Evolutionary conservation across 2,329 filamentous ascomycete genomes (phyloP), one percentile per base, ranked within the genome.

Genomic region (Alternaria brassicicola): DNA sequence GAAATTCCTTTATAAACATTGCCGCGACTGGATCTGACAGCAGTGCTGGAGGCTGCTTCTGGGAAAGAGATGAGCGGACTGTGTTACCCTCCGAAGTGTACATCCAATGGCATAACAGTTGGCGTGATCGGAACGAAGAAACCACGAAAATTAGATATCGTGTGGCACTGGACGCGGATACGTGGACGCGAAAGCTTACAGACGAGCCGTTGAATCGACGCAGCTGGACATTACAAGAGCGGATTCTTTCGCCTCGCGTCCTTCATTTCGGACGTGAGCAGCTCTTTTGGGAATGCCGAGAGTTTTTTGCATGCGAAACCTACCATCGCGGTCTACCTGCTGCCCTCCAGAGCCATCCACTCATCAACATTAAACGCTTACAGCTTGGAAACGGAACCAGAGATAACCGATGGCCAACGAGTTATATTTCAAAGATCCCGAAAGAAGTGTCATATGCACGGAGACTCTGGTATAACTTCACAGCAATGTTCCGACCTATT

Each of bases 241-340:
- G 66, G 0, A 46, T 69, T 28, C 61, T 70, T 2, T 55, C 66
- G 2, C 64, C 55, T 6, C 63, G 67, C 5, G 23, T 65, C 8
- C 43, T 70, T 5, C 65, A 71, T 23, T 70, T 66, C 26, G 51
- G 58, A 0, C 13, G 17, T 4, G 10, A 57, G 2, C 66, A 72
- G 49, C 35, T 70, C 3, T 65, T 67, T 41, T 70, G 63, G 63
- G 69, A 71, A 39, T 70, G 68, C 30, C 17, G 47, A 6, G 45
- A 57, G 5, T 17, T 49, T 17, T 35, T 31, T 10, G 65, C 65
- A 3, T 59, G 57, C 21, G 67, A 67, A 49, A 57, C 36, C 0
- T 55, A 62, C 25, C 51, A 46, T 3, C 9, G 17, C 4, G 47
- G 62, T 2, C 23, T 55, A 2, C 49, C 59, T 4, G 4, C 6